These are phyloP conservation scores for Globisporangium polare DNA, from an alignment of 352 stramenopile genomes.

Conservation along the genomic window DNA sequence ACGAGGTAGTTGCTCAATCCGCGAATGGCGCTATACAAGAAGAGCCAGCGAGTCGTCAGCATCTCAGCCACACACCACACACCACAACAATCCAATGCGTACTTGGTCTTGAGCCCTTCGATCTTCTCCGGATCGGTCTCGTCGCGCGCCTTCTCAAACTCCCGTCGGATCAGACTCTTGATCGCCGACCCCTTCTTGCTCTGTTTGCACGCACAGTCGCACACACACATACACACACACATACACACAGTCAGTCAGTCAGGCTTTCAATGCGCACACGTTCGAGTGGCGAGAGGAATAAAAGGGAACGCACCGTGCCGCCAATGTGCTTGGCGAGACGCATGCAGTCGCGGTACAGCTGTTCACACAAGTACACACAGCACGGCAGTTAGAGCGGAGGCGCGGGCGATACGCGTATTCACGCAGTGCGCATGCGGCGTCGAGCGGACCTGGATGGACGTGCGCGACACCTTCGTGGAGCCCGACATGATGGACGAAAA, in stretches of 20 bases:
- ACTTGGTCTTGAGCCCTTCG: slow-evolving; percentile 83
- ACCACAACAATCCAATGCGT: slow-evolving; percentile 16
- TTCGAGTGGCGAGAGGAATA: not conserved
- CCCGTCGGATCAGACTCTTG: slow-evolving; percentile 57
- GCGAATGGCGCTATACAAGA: slow-evolving; percentile 51
- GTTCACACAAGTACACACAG: not conserved
- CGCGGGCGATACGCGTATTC: not conserved
- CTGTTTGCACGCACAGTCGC: too few relatives aligned
- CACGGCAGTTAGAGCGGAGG: not conserved
- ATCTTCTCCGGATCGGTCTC: slow-evolving; percentile 84
- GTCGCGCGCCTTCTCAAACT: slow-evolving; percentile 75
- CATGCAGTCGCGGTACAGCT: slow-evolving; percentile 85
- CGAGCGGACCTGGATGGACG: slow-evolving; percentile 56
- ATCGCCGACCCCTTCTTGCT: slow-evolving; percentile 85
- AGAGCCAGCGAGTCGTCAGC: slow-evolving; percentile 7
- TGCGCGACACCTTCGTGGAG: slow-evolving; percentile 66
- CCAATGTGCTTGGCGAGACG: slow-evolving; percentile 86
- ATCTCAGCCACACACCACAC: not conserved
- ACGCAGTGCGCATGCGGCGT: not conserved
- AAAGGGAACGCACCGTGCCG: slow-evolving; percentile 45
- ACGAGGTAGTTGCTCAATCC: slow-evolving; percentile 87
- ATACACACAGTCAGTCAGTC: not conserved
- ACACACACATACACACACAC: not conserved
- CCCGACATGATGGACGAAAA: slow-evolving; percentile 29
- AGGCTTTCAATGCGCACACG: not conserved